phyloP scores from a whole-genome alignment of 257 asterid species.

The Nicotiana otophora region DNA sequence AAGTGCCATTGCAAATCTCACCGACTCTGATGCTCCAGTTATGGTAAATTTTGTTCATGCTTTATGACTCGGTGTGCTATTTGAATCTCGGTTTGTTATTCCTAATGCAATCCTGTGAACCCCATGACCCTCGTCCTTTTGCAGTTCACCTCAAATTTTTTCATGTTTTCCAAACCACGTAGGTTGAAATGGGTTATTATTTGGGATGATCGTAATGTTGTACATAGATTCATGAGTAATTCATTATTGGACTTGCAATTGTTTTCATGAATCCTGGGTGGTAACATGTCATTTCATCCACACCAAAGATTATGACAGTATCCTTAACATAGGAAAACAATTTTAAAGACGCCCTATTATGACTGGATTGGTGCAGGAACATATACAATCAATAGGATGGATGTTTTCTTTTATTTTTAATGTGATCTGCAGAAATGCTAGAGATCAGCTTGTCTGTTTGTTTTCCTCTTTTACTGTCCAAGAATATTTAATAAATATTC shows the following conservation, averaged over 20 bases:
- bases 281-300: not conserved
- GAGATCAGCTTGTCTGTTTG: not conserved
- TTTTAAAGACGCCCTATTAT: not conserved
- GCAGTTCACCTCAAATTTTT: not conserved
- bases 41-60: slow-evolving; percentile 35
- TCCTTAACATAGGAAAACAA: not conserved
- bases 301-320: not conserved
- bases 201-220: not conserved
- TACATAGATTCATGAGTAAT: not conserved
- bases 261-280: not conserved
- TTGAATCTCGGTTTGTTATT: not conserved
- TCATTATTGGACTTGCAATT: not conserved
- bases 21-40: slow-evolving; percentile 25
- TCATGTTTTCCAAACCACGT: not conserved
- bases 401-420: not conserved
- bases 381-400: not conserved
- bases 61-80: not conserved
- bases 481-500: not conserved
- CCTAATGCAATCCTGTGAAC: not conserved
- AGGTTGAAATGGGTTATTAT: not conserved
- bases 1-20: slow-evolving; percentile 39
- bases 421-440: not conserved
- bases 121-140: not conserved
- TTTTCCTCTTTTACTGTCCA: not conserved
- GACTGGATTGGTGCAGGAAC: not conserved